These are phyloP conservation scores for Tympanopsis confertula DNA, from an alignment of 2,329 filamentous ascomycete genomes.

Conservation along the genomic window DNA sequence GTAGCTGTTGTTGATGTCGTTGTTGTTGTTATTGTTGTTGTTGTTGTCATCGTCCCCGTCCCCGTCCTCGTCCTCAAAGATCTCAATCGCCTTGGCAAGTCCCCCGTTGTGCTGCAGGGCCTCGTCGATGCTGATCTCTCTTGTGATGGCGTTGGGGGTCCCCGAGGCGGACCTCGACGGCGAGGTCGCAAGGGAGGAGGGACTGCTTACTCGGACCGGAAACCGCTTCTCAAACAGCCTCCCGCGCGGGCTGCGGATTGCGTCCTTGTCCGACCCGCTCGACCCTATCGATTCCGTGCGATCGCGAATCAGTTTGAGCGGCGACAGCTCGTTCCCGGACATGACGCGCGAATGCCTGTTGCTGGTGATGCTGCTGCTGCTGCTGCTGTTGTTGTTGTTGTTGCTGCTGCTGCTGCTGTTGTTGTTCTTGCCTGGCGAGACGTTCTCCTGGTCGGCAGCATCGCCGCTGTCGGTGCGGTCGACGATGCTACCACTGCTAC, in stretches of 20 bases:
- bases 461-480: conserved; percentile 5
- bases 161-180: conserved; percentile 6
- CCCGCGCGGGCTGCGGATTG: conserved; percentile 31
- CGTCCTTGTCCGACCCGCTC: conserved; percentile 9
- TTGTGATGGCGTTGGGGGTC: conserved; percentile 12
- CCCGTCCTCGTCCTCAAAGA: conserved; percentile 41
- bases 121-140: conserved; percentile 36
- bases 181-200: conserved; percentile 3
- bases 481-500: conserved; percentile 1
- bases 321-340: conserved; percentile 43
- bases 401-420: too few relatives aligned
- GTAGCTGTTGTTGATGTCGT: conserved; percentile 13
- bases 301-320: conserved; percentile 42
- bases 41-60: not conserved
- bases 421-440: conserved; percentile 33
- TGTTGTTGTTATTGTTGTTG: conserved; percentile 16
- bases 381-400: too few relatives aligned
- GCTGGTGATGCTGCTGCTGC: too few relatives aligned
- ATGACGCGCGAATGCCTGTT: conserved; percentile 36
- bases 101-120: conserved; percentile 41
- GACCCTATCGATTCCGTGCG: conserved; percentile 6
- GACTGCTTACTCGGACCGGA: conserved; percentile 41
- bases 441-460: conserved; percentile 29
- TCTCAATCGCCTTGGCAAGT: conserved; percentile 46
- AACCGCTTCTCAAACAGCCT: conserved; percentile 43